Base-by-base conservation (phyloP, 768 basidiomycete genomes). In the Pleurotus cornucopiae region DNA sequence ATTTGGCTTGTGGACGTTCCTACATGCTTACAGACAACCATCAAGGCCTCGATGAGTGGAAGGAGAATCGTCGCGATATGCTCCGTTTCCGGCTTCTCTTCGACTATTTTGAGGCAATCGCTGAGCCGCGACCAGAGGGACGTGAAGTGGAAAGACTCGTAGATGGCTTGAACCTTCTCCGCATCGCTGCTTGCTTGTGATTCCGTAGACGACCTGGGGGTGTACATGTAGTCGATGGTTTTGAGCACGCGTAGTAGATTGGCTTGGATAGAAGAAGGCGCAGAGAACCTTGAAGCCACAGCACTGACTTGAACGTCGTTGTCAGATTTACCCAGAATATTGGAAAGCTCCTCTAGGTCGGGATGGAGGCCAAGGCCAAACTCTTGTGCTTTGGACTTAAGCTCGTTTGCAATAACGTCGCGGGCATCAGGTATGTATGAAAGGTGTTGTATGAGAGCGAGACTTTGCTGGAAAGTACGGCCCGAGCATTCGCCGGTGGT, bases 1-100 rank as follows among this genome's bases (percentile, higher is more conserved):
- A 73, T 73, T 0, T 72, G 61, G n/a, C 75, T 63, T 2, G 78
- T 71, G 62, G 87, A 87, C 5, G 88, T 76, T 6, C 89, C 89
- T 25, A 90, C 91, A 67, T 95, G 92, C 70, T 97, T 97, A 82
- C 93, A 97, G 39, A 99, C 93, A 1, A 99, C 94, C 96, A 99
- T 98, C 58, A 99, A 74, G 1, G 95, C 84, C 69, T 99, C 97
- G 58, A 99, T 97, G 46, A 98, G 77, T 9, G 97, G 97, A 30
- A 99, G 76, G 2, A 99, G 77, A 12, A 98, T 92, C 1, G 91
- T 95, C 3, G 93, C 93, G 48, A 96, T 85, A 66, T 97, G 90
- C 56, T 91, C 90, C 43, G 86, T 84, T 59, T 90, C 86, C 0
- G 87, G 75, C 57, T 86, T 85, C 59, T 87, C 84, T 64, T 93